Evolutionary conservation across 2,329 filamentous ascomycete genomes (phyloP).

Genomic region (Ceratocystis albifundus): DNA sequence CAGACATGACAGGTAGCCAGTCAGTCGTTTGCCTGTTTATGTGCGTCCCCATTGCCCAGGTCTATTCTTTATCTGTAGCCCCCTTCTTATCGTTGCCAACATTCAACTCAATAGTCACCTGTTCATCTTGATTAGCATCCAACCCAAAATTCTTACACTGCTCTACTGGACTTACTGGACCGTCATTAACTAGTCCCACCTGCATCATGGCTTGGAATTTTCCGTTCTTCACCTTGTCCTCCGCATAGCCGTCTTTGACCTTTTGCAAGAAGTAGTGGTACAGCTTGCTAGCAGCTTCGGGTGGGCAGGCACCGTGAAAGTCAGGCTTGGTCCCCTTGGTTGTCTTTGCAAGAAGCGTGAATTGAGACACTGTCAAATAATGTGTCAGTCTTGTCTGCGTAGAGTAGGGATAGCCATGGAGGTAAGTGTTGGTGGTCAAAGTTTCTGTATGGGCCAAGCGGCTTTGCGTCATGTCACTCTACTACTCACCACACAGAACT

Average conservation of each 20-base stretch:
- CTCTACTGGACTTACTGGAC: constrained; percentile 40
- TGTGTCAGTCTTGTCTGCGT: not conserved
- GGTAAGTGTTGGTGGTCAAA: too few species aligned
- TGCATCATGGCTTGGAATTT: constrained; percentile 99
- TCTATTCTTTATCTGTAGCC: not conserved
- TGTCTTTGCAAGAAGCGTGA: constrained; percentile 84
- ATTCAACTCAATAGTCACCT: constrained; percentile 26
- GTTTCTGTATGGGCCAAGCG: too few species aligned
- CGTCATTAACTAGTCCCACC: constrained; percentile 81
- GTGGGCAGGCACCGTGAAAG: constrained; percentile 77
- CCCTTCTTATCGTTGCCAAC: constrained; percentile 21
- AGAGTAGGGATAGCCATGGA: too few species aligned
- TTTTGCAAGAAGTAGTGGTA: constrained; percentile 76
- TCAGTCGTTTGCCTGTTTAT: too few species aligned
- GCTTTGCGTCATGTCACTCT: not conserved
- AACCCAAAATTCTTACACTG: not conserved
- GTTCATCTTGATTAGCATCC: not conserved
- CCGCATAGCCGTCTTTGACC: constrained; percentile 58
- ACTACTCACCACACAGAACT: constrained; percentile 68
- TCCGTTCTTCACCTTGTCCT: constrained; percentile 80
- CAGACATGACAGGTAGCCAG: too few species aligned
- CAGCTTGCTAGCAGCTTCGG: constrained; percentile 64
- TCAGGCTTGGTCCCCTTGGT: constrained; percentile 93
- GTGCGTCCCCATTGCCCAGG: too few species aligned
- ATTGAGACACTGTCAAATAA: constrained; percentile 66